phyloP scores from a whole-genome alignment of 441 rosid species.

The Hura crepitans region DNA sequence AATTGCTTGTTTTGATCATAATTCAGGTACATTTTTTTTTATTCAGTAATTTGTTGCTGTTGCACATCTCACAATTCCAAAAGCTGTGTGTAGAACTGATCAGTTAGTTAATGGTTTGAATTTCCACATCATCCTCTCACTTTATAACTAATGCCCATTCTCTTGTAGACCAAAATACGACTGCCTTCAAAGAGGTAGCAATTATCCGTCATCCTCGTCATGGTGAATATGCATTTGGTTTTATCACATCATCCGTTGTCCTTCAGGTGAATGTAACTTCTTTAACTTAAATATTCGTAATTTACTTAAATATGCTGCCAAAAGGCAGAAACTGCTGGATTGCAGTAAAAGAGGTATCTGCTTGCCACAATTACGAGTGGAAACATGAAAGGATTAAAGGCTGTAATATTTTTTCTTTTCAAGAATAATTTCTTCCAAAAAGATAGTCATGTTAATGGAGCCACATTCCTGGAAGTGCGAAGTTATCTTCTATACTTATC shows the following conservation, averaged over 20 bases:
- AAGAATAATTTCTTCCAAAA: background rate
- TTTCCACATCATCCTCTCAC: background rate
- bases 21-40: background rate
- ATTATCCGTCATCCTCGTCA: constrained; percentile 92
- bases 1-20: background rate
- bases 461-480: constrained; percentile 2
- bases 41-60: no score
- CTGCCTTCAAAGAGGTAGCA: constrained; percentile 95
- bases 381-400: constrained; percentile 1
- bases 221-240: constrained; percentile 96
- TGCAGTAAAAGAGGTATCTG: background rate
- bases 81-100: background rate
- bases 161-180: constrained; percentile 78
- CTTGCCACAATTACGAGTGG: background rate
- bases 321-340: constrained; percentile 13
- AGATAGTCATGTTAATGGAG: background rate
- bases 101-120: constrained; percentile 10
- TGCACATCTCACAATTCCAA: no score
- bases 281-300: background rate
- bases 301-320: constrained; percentile 1
- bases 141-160: constrained; percentile 10
- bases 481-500: background rate
- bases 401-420: background rate
- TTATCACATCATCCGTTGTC: constrained; percentile 76
- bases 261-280: constrained; percentile 56